A percentile compares a stretch with the other conserved stretches of the same genome.
Evolutionary conservation across 129 eudicot species (phyloP).

Genomic region (Artemisia argyi): DNA sequence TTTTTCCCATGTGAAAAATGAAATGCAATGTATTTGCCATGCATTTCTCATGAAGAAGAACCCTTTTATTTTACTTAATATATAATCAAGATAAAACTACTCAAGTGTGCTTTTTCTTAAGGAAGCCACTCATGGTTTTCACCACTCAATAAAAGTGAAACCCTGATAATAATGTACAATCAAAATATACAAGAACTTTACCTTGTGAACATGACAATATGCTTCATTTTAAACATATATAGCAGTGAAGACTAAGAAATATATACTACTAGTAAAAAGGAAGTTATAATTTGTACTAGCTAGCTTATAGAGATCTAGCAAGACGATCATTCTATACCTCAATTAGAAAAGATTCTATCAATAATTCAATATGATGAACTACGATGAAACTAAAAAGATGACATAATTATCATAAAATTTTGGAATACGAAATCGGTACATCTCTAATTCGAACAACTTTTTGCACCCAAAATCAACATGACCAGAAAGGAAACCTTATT

Average conservation of each 20-base stretch:
- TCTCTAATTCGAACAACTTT: background rate
- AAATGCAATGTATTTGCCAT: constrained; percentile 22
- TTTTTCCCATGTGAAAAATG: constrained; percentile 14
- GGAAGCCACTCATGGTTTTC: constrained; percentile 47
- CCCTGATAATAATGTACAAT: constrained; percentile 26
- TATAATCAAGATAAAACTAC: constrained; percentile 55
- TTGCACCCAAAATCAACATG: constrained; percentile 13
- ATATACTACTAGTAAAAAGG: background rate
- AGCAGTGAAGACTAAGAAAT: background rate
- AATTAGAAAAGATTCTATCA: constrained; percentile 2
- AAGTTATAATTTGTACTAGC: background rate
- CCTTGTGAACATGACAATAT: constrained; percentile 31
- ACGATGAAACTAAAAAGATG: constrained; percentile 1
- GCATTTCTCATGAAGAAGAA: constrained; percentile 32
- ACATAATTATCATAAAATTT: constrained; percentile 14
- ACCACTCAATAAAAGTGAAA: constrained; percentile 48
- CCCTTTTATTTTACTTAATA: constrained; percentile 35
- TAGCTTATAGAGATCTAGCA: constrained; percentile 26
- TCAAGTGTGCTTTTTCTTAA: constrained; percentile 56
- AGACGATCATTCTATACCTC: constrained; percentile 11
- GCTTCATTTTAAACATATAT: constrained; percentile 18
- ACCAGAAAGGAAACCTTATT: background rate
- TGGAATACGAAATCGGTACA: background rate
- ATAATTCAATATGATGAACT: background rate
- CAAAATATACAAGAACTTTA: constrained; percentile 31